Evolutionary conservation across 805 yeast species (phyloP).

Genomic region (Kluyveromyces aestuarii): DNA sequence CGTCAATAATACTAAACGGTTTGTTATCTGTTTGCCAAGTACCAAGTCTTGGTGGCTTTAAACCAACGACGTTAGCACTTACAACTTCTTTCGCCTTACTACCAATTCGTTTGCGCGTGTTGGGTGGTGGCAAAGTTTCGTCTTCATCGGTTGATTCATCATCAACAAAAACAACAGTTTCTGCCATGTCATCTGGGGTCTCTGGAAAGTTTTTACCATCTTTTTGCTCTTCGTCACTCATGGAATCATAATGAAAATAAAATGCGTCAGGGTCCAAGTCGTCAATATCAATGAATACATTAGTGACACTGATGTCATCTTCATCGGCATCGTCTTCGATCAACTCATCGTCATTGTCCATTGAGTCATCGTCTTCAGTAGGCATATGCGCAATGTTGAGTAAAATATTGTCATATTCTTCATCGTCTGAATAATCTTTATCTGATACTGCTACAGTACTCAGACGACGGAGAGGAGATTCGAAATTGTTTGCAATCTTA

Average conservation of each 20-base stretch:
- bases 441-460: slow-evolving; percentile 13
- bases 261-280: slow-evolving; percentile 31
- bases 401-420: slow-evolving; percentile 27
- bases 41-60: slow-evolving; percentile 87
- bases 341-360: slow-evolving; percentile 20
- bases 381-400: slow-evolving; percentile 28
- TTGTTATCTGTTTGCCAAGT: slow-evolving; percentile 81
- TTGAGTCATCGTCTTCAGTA: slow-evolving; percentile 23
- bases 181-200: slow-evolving; percentile 19
- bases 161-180: slow-evolving; percentile 37
- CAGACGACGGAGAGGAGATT: slow-evolving; percentile 18
- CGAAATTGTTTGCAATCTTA: slow-evolving; percentile 11
- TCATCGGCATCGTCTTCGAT: slow-evolving; percentile 25
- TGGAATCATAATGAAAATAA: slow-evolving; percentile 32
- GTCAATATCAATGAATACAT: slow-evolving; percentile 32
- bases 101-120: slow-evolving; percentile 49
- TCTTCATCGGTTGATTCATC: slow-evolving; percentile 96
- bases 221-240: slow-evolving; percentile 18
- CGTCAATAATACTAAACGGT: slow-evolving; percentile 93
- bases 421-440: slow-evolving; percentile 22
- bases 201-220: slow-evolving; percentile 7
- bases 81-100: slow-evolving; percentile 84
- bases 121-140: slow-evolving; percentile 63
- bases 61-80: slow-evolving; percentile 76
- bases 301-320: slow-evolving; percentile 32